Conservation (phyloP, 495 filamentous ascomycete genomes). For the Achaetomiella virescens region DNA sequence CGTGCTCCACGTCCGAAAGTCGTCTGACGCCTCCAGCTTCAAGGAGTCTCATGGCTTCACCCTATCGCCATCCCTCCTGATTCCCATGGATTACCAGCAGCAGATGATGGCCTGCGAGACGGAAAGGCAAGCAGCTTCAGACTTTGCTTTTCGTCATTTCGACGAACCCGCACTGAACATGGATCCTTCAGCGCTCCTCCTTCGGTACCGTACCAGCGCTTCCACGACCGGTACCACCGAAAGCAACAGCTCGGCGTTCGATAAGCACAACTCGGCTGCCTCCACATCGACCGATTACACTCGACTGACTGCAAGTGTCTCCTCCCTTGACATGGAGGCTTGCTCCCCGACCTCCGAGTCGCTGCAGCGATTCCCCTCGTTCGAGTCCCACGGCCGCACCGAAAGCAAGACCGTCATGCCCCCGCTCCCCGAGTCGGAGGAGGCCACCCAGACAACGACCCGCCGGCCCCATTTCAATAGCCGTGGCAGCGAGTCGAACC, state of each 20-base stretch:
- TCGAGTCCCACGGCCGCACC: conserved; percentile 18
- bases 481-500: conserved; percentile 30
- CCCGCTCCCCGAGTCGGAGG: conserved; percentile 28
- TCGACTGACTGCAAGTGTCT: conserved; percentile 39
- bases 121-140: conserved; percentile 29
- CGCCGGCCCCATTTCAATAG: conserved; percentile 20
- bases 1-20: conserved; percentile 27
- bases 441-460: conserved; percentile 4
- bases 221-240: conserved; percentile 39
- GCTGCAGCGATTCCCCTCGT: conserved; percentile 22
- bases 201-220: conserved; percentile 34
- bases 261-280: conserved; percentile 39
- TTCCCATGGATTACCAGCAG: conserved; percentile 46
- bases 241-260: conserved; percentile 27
- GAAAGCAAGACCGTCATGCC: conserved; percentile 28
- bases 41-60: conserved; percentile 51
- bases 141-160: conserved; percentile 28
- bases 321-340: conserved; percentile 32
- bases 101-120: conserved; percentile 39
- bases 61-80: conserved; percentile 49
- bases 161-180: conserved; percentile 30
- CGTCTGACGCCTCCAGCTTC: conserved; percentile 45
- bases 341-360: conserved; percentile 20
- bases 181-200: conserved; percentile 21
- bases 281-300: conserved; percentile 40